Conservation (phyloP, 2,329 filamentous ascomycete genomes). For the Aulographum hederae region DNA sequence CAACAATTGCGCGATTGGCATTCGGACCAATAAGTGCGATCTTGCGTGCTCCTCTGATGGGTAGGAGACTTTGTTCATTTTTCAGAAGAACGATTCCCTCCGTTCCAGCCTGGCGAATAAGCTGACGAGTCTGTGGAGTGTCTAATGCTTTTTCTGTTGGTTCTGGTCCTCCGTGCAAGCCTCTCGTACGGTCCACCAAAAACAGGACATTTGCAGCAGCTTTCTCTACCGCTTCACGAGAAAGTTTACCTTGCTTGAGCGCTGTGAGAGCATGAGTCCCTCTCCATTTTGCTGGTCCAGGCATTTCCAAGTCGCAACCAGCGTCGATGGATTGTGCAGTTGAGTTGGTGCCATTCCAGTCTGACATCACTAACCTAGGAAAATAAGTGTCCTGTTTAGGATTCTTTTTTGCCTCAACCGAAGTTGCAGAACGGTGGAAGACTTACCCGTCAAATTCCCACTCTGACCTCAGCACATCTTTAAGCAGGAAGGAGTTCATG, state of each 20-base stretch:
- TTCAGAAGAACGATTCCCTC: conserved; percentile 48
- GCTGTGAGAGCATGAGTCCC: conserved; percentile 17
- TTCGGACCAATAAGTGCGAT: conserved; percentile 51
- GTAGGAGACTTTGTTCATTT: conserved; percentile 40
- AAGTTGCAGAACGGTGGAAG: too few species aligned
- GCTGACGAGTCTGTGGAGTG: conserved; percentile 33
- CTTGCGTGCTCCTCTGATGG: conserved; percentile 36
- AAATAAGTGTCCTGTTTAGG: background rate
- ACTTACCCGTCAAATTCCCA: conserved; percentile 18
- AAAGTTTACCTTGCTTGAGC: conserved; percentile 16
- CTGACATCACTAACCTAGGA: conserved; percentile 21
- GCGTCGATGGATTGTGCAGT: conserved; percentile 18
- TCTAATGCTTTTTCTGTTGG: conserved; percentile 35
- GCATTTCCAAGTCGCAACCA: conserved; percentile 22
- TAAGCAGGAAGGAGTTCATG: conserved; percentile 21
- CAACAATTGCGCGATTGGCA: conserved; percentile 47
- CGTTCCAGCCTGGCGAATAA: conserved; percentile 42
- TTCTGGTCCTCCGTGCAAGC: conserved; percentile 38
- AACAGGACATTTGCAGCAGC: conserved; percentile 40
- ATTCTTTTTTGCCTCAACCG: background rate
- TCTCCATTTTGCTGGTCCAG: conserved; percentile 20
- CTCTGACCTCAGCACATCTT: conserved; percentile 21
- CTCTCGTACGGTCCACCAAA: conserved; percentile 41
- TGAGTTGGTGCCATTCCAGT: conserved; percentile 22
- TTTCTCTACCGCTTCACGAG: conserved; percentile 29